phyloP scores from a whole-genome alignment of 495 filamentous ascomycete genomes.

The Daldinia vernicosa region DNA sequence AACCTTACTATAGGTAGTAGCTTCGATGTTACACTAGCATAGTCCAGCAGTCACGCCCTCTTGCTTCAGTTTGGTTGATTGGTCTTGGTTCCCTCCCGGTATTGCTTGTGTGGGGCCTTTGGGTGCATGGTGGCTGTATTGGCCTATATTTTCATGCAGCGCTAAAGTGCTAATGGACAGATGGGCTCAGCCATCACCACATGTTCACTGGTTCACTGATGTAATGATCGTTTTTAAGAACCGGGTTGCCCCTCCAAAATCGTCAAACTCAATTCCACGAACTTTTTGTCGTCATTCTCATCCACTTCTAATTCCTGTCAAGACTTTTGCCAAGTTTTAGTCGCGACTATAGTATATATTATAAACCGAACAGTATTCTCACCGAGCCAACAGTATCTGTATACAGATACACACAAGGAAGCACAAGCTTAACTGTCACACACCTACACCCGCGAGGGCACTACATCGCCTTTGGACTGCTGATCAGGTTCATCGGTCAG shows the following conservation, averaged over 20 bases:
- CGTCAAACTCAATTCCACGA: slow-evolving; percentile 30
- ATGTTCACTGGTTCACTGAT: slow-evolving; percentile 37
- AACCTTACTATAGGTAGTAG: neutral
- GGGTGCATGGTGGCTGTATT: slow-evolving; percentile 19
- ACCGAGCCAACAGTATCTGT: neutral
- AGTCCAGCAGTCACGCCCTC: slow-evolving; percentile 6
- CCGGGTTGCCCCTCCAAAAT: slow-evolving; percentile 28
- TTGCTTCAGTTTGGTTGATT: neutral
- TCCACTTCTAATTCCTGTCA: neutral
- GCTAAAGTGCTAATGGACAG: slow-evolving; percentile 24
- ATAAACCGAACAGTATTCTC: neutral
- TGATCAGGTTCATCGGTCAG: slow-evolving; percentile 29
- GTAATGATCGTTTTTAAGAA: slow-evolving; percentile 28
- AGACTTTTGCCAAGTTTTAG: neutral
- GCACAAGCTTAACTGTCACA: neutral
- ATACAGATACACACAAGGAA: slow-evolving; percentile 5
- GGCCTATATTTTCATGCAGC: slow-evolving; percentile 5
- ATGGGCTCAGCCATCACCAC: slow-evolving; percentile 24
- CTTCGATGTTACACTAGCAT: slow-evolving; percentile 3
- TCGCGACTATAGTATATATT: neutral
- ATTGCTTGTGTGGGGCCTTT: slow-evolving; percentile 10
- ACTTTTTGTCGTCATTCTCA: slow-evolving; percentile 8
- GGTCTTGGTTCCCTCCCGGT: slow-evolving; percentile 21
- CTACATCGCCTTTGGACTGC: slow-evolving; percentile 13
- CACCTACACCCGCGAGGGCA: neutral